Conservation (phyloP, 2,329 filamentous ascomycete genomes). For the Penicillium occitanis region DNA sequence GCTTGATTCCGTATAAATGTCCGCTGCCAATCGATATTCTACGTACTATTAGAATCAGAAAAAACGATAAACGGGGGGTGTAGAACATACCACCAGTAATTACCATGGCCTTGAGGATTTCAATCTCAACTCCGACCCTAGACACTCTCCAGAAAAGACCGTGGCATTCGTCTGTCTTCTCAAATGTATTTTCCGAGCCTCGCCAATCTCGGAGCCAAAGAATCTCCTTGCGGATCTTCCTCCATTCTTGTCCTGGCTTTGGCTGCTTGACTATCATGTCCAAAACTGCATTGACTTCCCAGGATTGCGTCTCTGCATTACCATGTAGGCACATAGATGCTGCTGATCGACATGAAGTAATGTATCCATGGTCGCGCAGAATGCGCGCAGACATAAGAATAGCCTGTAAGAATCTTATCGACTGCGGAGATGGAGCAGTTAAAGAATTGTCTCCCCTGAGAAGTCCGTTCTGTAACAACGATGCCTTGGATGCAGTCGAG, state of each 20-base stretch:
- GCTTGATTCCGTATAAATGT: conserved; percentile 40
- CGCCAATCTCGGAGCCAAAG: conserved; percentile 64
- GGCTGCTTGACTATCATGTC: conserved; percentile 47
- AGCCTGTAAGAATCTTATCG: conserved; percentile 43
- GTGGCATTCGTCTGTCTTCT: conserved; percentile 36
- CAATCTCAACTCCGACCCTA: conserved; percentile 53
- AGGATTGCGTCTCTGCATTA: conserved; percentile 53
- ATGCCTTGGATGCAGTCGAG: conserved; percentile 40
- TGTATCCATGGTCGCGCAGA: conserved; percentile 42
- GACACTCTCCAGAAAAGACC: conserved; percentile 53
- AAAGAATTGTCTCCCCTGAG: conserved; percentile 41
- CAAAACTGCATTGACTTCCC: conserved; percentile 55
- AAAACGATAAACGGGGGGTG: background rate
- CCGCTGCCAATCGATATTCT: conserved; percentile 45
- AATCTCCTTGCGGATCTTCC: conserved; percentile 49
- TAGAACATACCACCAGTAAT: conserved; percentile 43
- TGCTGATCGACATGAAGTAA: conserved; percentile 37
- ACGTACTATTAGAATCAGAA: background rate
- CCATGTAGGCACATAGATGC: conserved; percentile 55
- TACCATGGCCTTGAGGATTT: conserved; percentile 58
- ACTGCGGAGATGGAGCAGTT: conserved; percentile 40
- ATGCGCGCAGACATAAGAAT: conserved; percentile 43
- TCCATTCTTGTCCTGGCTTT: conserved; percentile 51
- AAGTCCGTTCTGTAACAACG: conserved; percentile 45
- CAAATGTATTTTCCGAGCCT: conserved; percentile 28